Evolutionary conservation across 2,329 filamentous ascomycete species (phyloP).

Genomic region (Magnaporthiopsis incrustans): DNA sequence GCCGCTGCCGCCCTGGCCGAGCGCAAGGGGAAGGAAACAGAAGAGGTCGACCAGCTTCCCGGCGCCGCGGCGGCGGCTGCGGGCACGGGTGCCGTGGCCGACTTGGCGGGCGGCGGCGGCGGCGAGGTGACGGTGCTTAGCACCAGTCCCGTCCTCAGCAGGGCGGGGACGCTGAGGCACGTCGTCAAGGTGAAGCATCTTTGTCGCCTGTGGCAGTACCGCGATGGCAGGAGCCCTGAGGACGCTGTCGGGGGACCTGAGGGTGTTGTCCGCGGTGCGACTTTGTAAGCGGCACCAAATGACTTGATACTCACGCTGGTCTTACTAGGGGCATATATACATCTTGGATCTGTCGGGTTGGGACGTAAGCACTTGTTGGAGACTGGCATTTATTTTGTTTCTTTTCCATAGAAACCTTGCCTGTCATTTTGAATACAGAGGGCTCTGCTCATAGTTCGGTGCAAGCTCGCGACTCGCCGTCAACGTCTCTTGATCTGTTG

Average conservation of each 20-base stretch:
- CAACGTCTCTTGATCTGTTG: too few relatives aligned
- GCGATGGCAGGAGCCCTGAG: slow-evolving; percentile 48
- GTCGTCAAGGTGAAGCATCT: slow-evolving; percentile 50
- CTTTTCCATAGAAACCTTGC: too few relatives aligned
- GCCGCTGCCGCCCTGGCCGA: neutral
- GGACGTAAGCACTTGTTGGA: too few relatives aligned
- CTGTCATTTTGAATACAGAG: too few relatives aligned
- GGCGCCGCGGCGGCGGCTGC: slow-evolving; percentile 15
- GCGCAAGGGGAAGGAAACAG: slow-evolving; percentile 5
- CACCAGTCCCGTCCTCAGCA: slow-evolving; percentile 10
- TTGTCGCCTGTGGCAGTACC: slow-evolving; percentile 54
- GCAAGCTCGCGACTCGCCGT: too few relatives aligned
- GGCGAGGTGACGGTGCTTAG: slow-evolving; percentile 10
- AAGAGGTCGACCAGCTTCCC: slow-evolving; percentile 26
- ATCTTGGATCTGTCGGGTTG: too few relatives aligned
- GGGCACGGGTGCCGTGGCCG: slow-evolving; percentile 6
- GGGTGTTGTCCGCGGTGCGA: neutral
- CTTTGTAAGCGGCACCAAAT: neutral
- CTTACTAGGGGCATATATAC: too few relatives aligned
- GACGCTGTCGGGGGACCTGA: slow-evolving; percentile 18
- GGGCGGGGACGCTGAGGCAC: slow-evolving; percentile 16
- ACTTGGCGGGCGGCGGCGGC: slow-evolving; percentile 9
- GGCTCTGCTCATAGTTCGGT: too few relatives aligned
- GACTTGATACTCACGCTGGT: too few relatives aligned
- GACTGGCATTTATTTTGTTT: too few relatives aligned